phyloP scores from a whole-genome alignment of 345 rosid species.

The Rhizophora apiculata region DNA sequence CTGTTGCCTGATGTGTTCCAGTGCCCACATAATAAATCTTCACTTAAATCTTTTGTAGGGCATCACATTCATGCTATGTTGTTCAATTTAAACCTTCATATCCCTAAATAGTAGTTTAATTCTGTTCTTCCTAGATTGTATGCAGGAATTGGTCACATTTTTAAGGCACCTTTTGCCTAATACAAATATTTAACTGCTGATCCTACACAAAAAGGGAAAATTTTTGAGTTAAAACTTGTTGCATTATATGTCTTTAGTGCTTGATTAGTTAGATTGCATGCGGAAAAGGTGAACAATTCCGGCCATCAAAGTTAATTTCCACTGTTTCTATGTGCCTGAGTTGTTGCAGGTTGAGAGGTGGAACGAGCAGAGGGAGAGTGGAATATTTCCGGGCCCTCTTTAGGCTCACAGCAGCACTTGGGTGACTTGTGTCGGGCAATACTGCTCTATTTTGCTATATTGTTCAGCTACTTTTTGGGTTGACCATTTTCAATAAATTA shows the following conservation, averaged over 20 bases:
- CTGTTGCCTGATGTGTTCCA: not conserved
- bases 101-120: too few relatives aligned
- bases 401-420: slow-evolving; percentile 18
- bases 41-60: too few relatives aligned
- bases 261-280: not conserved
- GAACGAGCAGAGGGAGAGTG: slow-evolving; percentile 87
- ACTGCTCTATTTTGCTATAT: not conserved
- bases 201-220: too few relatives aligned
- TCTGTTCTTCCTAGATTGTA: too few relatives aligned
- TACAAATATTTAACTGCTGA: too few relatives aligned
- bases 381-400: slow-evolving; percentile 84
- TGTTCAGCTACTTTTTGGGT: not conserved
- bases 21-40: too few relatives aligned
- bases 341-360: slow-evolving; percentile 58
- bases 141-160: too few relatives aligned
- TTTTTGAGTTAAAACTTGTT: not conserved
- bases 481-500: not conserved
- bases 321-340: not conserved
- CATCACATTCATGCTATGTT: too few relatives aligned
- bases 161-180: too few relatives aligned
- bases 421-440: not conserved
- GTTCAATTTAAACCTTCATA: too few relatives aligned
- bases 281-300: not conserved
- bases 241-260: not conserved
- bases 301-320: not conserved